Evolutionary conservation across 1,139 yeast species (phyloP), one percentile per base, ranked within the genome.

Genomic region (Ogataea hybrid): DNA sequence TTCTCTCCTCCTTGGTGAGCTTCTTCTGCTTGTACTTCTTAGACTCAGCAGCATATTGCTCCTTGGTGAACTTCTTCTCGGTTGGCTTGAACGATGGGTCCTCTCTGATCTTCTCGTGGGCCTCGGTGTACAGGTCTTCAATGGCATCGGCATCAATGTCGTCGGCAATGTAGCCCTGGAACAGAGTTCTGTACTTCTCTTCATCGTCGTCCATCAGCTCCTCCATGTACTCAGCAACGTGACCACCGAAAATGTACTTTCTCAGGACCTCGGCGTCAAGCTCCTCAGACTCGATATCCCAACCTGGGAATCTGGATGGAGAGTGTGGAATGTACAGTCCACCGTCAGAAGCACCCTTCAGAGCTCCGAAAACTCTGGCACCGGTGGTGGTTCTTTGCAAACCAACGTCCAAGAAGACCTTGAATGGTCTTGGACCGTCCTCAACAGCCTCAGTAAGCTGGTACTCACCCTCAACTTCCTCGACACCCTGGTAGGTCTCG

Each of bases 341-440:
- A 86, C 98, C 99, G 73, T 92, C 99, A 56, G 97, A 90, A 69
- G 98, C 98, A 86, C 99, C 99, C 85, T 92, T 92, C 71, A 94
- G 81, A 69, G 90, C 97, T 86, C 97, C 99, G 67, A 92, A 92
- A 71, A 92, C 81, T 77, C 96, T 88, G 70, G 97, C 97, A 88
- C 99, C 99, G 67, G 97, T 90, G 78, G 99, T 92, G 77, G 99
- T 89, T 84, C 99, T 92, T 77, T 90, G 95, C 73, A 94, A 81
- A 88, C 99, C 99, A 69, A 92, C 90, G 72, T 92, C 99, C 70
- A 92, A 84, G 88, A 82, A 90, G 63, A 90, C 97, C 85, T 92
- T 92, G 96, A 92, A 94, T 70, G 99, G 99, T 76, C 98, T 87
- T 78, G 98, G 98, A 62, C 82, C 97, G 60, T 89, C 98, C 80